These are phyloP conservation scores for Cutaneotrichosporon dermatis DNA, from an alignment of 1,284 basidiomycete genomes.

Conservation along the genomic window DNA sequence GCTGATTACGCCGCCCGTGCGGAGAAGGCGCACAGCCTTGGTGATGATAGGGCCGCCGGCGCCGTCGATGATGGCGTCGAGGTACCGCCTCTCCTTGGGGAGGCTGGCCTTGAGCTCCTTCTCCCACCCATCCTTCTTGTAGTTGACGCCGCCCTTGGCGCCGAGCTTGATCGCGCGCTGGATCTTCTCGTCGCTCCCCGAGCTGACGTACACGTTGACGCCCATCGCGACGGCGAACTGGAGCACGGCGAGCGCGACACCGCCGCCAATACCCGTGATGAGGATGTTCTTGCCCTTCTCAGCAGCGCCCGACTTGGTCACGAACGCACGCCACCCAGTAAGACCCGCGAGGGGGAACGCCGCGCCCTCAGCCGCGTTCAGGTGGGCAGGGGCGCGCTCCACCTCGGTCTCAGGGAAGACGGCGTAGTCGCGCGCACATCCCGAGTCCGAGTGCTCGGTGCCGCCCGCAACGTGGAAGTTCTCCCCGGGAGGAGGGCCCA, in stretches of 20 bases:
- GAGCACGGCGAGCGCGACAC: conserved; percentile 17
- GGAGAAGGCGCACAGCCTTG: conserved; percentile 12
- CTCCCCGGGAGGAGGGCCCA: conserved; percentile 8
- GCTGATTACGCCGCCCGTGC: conserved; percentile 17
- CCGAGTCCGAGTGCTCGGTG: conserved; percentile 11
- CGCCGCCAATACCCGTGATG: conserved; percentile 20
- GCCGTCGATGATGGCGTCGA: conserved; percentile 19
- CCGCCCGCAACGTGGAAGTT: conserved; percentile 20
- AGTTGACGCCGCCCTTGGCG: conserved; percentile 16
- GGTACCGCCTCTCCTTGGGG: conserved; percentile 16
- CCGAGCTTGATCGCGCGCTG: conserved; percentile 11
- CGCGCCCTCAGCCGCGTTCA: conserved; percentile 9
- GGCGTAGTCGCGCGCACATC: conserved; percentile 17
- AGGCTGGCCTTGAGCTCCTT: conserved; percentile 20
- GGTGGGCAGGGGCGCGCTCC: conserved; percentile 17
- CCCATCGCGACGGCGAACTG: conserved; percentile 18
- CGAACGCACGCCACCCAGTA: conserved; percentile 18
- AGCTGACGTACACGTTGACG: conserved; percentile 17
- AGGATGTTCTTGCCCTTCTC: conserved; percentile 17
- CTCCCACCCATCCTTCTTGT: conserved; percentile 17
- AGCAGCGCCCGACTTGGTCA: conserved; percentile 15
- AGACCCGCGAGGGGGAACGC: conserved; percentile 17
- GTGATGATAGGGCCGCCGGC: conserved; percentile 17
- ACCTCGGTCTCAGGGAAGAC: conserved; percentile 14
- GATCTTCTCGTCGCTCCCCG: conserved; percentile 12